A percentile compares a stretch with the other conserved stretches of the same genome.
Evolutionary conservation across 225 moss, liverwort and hornwort species (phyloP).

Genomic region (Rhytidiadelphus loreus): DNA sequence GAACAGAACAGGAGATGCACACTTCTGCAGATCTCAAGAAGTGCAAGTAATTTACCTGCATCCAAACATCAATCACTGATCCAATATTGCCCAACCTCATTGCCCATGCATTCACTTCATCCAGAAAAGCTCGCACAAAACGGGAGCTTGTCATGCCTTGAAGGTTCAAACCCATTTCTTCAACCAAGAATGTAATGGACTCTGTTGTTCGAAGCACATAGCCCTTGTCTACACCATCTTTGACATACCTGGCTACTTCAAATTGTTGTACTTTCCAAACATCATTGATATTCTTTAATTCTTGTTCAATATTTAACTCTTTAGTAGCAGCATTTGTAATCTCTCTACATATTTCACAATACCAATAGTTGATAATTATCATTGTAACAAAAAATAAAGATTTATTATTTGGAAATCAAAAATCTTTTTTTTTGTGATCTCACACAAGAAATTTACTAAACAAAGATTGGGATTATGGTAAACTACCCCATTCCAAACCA

Average conservation of each 20-base stretch:
- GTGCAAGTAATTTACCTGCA: constrained; percentile 38
- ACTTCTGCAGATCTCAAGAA: no score
- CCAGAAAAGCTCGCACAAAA: constrained; percentile 63
- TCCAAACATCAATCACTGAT: constrained; percentile 70
- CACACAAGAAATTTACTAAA: background rate
- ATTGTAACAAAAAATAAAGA: background rate
- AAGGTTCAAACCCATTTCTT: constrained; percentile 76
- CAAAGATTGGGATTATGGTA: accelerated
- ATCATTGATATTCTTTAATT: constrained; percentile 60
- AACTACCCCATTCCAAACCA: no score
- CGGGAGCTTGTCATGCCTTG: constrained; percentile 86
- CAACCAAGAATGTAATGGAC: constrained; percentile 43
- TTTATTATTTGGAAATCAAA: background rate
- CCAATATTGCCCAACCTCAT: constrained; percentile 57
- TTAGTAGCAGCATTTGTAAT: constrained; percentile 76
- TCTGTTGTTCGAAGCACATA: constrained; percentile 59
- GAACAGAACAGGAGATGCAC: no score
- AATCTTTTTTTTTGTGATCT: background rate
- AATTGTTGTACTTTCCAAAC: constrained; percentile 65
- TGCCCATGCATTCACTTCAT: constrained; percentile 71
- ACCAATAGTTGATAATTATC: background rate
- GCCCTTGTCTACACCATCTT: constrained; percentile 70
- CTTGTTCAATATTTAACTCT: constrained; percentile 79
- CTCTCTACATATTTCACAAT: constrained; percentile 26
- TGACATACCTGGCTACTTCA: constrained; percentile 52